Percentiles rank a stretch among this genome's conserved stretches.
Evolutionary conservation across 164 flowering plant species (phyloP).

Genomic region (Annona cherimola): DNA sequence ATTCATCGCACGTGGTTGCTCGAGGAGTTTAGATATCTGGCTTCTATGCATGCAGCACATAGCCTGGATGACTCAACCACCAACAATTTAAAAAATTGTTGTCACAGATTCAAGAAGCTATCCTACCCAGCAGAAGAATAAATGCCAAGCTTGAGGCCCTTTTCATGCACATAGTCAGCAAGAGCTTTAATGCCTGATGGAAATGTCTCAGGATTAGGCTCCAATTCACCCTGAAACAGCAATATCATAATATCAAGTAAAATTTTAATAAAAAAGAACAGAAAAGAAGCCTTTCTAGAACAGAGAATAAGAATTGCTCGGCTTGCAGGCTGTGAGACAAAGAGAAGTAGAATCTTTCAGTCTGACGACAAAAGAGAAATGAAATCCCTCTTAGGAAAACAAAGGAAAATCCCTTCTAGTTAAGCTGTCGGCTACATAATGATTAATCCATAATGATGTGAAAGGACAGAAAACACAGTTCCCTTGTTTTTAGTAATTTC

Average conservation of each 20-base stretch:
- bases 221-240: constrained; percentile 58
- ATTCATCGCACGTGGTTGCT: not conserved
- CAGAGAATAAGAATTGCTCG: too few species aligned
- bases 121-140: constrained; percentile 99
- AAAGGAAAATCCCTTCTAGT: not conserved
- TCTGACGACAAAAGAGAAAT: too few species aligned
- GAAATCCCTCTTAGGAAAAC: too few species aligned
- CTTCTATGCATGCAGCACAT: not conserved
- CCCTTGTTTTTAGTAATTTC: not conserved
- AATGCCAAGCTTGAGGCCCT: constrained; percentile 93
- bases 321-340: too few species aligned
- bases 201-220: constrained; percentile 66
- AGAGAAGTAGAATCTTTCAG: too few species aligned
- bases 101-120: constrained; percentile 3
- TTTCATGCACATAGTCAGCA: constrained; percentile 83
- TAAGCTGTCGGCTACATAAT: not conserved
- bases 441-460: not conserved
- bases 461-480: not conserved
- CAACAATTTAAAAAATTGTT: not conserved
- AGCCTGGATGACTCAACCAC: not conserved
- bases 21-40: not conserved
- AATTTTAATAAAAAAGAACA: not conserved
- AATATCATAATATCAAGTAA: too few species aligned
- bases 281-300: not conserved
- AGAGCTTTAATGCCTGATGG: constrained; percentile 93